Evolutionary conservation across 2,329 filamentous ascomycete species (phyloP).

Genomic region (Pseudogymnoascus sp.): DNA sequence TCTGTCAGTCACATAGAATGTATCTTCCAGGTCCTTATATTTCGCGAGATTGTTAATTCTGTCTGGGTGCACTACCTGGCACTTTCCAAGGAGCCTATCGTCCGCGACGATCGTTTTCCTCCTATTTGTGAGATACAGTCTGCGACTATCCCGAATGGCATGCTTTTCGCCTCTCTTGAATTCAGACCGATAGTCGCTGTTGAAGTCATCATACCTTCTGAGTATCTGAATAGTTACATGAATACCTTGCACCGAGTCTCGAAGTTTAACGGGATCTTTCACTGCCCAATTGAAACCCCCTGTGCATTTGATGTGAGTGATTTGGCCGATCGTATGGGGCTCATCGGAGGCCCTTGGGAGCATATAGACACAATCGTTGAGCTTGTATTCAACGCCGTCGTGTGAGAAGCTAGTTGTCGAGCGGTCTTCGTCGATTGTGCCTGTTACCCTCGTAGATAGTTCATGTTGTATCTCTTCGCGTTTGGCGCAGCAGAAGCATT

Average conservation of each 20-base stretch:
- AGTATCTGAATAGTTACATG: not conserved
- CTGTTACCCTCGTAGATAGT: not conserved
- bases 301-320: not conserved
- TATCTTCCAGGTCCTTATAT: slow-evolving; percentile 17
- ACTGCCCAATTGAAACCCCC: not conserved
- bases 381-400: not conserved
- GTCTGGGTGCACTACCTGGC: slow-evolving; percentile 13
- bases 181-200: not conserved
- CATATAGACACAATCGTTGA: not conserved
- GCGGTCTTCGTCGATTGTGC: not conserved
- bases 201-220: slow-evolving; percentile 2
- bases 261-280: not conserved
- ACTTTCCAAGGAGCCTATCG: slow-evolving; percentile 15
- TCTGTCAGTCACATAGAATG: slow-evolving; percentile 16
- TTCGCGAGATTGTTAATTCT: slow-evolving; percentile 15
- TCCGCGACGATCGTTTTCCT: not conserved
- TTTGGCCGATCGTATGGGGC: not conserved
- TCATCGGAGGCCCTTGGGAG: not conserved
- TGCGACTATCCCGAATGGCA: slow-evolving; percentile 13
- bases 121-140: slow-evolving; percentile 11
- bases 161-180: not conserved
- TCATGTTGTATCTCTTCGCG: not conserved
- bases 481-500: not conserved
- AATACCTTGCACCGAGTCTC: not conserved
- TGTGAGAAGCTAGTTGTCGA: not conserved